These are phyloP conservation scores for Suhomyces atakaporum DNA, from an alignment of 1,139 yeast genomes.

Conservation along the genomic window DNA sequence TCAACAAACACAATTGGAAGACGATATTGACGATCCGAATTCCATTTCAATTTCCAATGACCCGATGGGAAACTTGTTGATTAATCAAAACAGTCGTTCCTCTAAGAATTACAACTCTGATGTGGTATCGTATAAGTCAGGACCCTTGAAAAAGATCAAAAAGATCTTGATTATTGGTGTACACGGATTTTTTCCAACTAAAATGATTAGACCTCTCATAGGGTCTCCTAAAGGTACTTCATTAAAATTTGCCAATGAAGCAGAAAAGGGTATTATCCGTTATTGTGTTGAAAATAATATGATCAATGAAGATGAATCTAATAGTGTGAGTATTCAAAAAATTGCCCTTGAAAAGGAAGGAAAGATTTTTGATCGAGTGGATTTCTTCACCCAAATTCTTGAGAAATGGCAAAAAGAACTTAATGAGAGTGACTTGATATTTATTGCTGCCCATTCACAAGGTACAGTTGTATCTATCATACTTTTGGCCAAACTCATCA, in stretches of 20 bases:
- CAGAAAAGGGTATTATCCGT: constrained; percentile 70
- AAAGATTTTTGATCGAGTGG: constrained; percentile 80
- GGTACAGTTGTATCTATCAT: constrained; percentile 92
- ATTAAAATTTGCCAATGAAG: constrained; percentile 80
- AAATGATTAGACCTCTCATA: constrained; percentile 77
- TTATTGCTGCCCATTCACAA: constrained; percentile 91
- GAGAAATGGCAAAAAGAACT: constrained; percentile 71
- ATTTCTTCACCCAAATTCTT: constrained; percentile 72
- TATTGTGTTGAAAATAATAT: constrained; percentile 67
- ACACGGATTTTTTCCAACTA: constrained; percentile 93
- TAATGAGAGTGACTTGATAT: constrained; percentile 77
- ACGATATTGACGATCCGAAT: constrained; percentile 33
- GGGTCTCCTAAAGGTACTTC: constrained; percentile 97
- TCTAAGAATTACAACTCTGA: constrained; percentile 21
- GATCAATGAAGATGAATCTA: constrained; percentile 38
- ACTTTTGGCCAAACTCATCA: constrained; percentile 68
- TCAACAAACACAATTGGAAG: constrained; percentile 31
- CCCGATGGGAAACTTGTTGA: constrained; percentile 47
- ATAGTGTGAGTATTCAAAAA: constrained; percentile 69
- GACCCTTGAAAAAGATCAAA: constrained; percentile 37
- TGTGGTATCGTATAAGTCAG: constrained; percentile 32
- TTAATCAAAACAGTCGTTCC: constrained; percentile 28
- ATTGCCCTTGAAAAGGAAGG: constrained; percentile 95
- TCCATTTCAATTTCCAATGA: constrained; percentile 45
- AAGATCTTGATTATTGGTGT: constrained; percentile 84